Evolutionary conservation across 306 rosid species (phyloP), one percentile per base, ranked within the genome.

Genomic region (Cicer pinnatifidum): DNA sequence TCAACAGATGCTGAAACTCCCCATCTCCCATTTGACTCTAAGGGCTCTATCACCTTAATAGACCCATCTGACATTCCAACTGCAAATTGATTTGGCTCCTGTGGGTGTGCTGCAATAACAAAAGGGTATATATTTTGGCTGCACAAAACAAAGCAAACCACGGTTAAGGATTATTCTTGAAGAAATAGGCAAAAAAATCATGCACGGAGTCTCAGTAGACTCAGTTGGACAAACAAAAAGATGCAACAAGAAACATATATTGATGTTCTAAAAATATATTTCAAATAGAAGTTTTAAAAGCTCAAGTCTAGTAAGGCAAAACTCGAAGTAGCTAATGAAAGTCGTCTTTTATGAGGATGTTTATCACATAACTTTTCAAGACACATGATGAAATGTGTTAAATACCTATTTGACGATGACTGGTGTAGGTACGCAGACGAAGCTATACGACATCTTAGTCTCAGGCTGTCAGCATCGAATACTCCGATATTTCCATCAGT

Each of bases 401-500:
- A 76, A 80, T 35, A 89, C 97, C 90, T 86, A 58, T 73, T 85
- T 69, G 80, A 38, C 17, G 79, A 66, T 33, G 85, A 71, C 33
- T 83, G 84, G 1, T 86, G 76, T 44, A 88, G 58, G 80, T 89
- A 91, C 17, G 89, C 85, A 3, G 98, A 73, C 3, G 93, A 78
- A 61, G 93, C 87, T 45, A 93, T 80, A 6, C 91, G 92, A 43
- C 98, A 93, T 80, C 88, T 71, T 33, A 84, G 75, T 65, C 82
- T 84, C 67, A 93, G 76, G 79, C 69, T 84, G 72, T 88, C 90
- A 50, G 91, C 87, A 44, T 91, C 93, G 66, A 91, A 89, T 28
- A 93, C 93, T 67, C 93, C 96, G 15, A 93, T 73, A 52, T 83
- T 88, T 83, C 98, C 92, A 74, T 93, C 96, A 37, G 66, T 86